Evolutionary conservation across 208 protist genomes (phyloP).

Genomic region (Angomonas deanei): DNA sequence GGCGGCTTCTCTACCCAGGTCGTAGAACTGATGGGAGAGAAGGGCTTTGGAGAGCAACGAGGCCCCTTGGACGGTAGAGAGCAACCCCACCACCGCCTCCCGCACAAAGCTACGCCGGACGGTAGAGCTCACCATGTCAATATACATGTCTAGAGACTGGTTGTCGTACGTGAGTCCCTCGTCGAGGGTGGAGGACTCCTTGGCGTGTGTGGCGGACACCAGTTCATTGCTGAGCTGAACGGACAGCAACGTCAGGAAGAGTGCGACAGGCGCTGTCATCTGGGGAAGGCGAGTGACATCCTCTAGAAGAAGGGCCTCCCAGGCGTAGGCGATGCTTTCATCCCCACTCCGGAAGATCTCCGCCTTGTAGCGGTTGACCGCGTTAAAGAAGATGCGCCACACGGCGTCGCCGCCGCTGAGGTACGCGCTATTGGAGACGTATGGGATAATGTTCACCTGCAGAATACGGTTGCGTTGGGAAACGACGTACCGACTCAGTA

Average conservation of each 20-base stretch:
- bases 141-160: not conserved
- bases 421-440: constrained; percentile 40
- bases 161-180: constrained; percentile 19
- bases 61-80: constrained; percentile 15
- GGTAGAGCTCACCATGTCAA: constrained; percentile 22
- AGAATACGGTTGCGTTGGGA: constrained; percentile 56
- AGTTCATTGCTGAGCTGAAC: constrained; percentile 27
- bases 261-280: constrained; percentile 61
- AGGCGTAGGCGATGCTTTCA: constrained; percentile 42
- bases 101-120: constrained; percentile 42
- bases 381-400: constrained; percentile 62
- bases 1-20: constrained; percentile 51
- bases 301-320: constrained; percentile 63
- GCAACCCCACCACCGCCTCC: constrained; percentile 17
- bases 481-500: constrained; percentile 61
- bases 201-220: constrained; percentile 10
- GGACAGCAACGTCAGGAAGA: constrained; percentile 57
- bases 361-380: constrained; percentile 35
- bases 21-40: constrained; percentile 20
- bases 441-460: constrained; percentile 33
- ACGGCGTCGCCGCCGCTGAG: constrained; percentile 60
- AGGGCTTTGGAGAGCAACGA: constrained; percentile 32
- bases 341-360: constrained; percentile 25
- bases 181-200: constrained; percentile 24
- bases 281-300: constrained; percentile 51